Conservation (phyloP, 768 basidiomycete species). For the Calvatia gigantea region DNA sequence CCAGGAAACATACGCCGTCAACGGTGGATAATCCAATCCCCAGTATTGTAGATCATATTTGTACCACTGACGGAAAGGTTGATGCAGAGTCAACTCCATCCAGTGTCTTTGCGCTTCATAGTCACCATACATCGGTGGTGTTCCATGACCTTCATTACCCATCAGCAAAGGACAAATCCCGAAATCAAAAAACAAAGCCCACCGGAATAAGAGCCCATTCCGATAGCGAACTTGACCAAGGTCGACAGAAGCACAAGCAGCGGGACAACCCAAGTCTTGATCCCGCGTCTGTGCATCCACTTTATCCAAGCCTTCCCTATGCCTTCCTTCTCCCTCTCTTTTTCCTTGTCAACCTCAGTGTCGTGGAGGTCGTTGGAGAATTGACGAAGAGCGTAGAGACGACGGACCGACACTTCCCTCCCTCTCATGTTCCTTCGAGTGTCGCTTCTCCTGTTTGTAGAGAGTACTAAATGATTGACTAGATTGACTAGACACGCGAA, state of each 20-base stretch:
- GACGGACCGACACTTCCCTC: conserved; percentile 13
- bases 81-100: conserved; percentile 87
- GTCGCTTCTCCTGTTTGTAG: conserved; percentile 28
- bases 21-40: conserved; percentile 93
- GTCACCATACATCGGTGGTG: conserved; percentile 87
- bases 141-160: conserved; percentile 48
- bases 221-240: conserved; percentile 64
- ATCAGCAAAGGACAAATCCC: background rate
- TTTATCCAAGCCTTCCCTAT: conserved; percentile 65
- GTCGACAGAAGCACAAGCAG: conserved; percentile 47
- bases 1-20: conserved; percentile 91
- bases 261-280: conserved; percentile 61
- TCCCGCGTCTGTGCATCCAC: conserved; percentile 73
- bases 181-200: conserved; percentile 20
- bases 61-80: conserved; percentile 81
- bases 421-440: conserved; percentile 8
- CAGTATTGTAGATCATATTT: conserved; percentile 85
- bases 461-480: conserved; percentile 37
- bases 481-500: conserved; percentile 1
- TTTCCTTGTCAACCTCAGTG: conserved; percentile 13
- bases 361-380: background rate
- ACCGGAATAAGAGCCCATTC: conserved; percentile 85
- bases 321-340: conserved; percentile 23
- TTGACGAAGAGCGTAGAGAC: conserved; percentile 4
- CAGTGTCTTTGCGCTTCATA: conserved; percentile 94